Conservation (phyloP, 2,329 filamentous ascomycete species). For the Thielaviopsis euricoi region DNA sequence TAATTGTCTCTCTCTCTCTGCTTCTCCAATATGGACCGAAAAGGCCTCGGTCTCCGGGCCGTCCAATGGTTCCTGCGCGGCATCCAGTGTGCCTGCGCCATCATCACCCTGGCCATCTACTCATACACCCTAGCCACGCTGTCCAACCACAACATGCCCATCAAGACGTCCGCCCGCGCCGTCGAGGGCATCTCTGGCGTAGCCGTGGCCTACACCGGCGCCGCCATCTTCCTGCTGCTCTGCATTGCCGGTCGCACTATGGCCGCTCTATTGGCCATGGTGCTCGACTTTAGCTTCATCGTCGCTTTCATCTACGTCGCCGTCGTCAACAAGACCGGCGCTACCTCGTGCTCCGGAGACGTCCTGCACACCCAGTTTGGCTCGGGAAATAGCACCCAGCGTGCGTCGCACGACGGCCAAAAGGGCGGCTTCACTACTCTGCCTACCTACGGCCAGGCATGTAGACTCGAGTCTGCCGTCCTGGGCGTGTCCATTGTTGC, state of each 20-base stretch:
- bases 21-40: not conserved
- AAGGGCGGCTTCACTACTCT: conserved; percentile 29
- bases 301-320: conserved; percentile 72
- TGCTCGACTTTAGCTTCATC: conserved; percentile 62
- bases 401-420: conserved; percentile 1
- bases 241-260: conserved; percentile 60
- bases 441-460: conserved; percentile 38
- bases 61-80: conserved; percentile 55
- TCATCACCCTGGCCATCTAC: conserved; percentile 61
- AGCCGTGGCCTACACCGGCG: conserved; percentile 56
- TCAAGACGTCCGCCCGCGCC: conserved; percentile 50
- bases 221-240: conserved; percentile 60
- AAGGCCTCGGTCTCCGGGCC: conserved; percentile 36
- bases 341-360: conserved; percentile 40
- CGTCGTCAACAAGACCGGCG: conserved; percentile 53
- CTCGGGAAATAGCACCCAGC: conserved; percentile 24
- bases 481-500: conserved; percentile 66
- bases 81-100: conserved; percentile 56
- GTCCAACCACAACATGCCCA: conserved; percentile 43
- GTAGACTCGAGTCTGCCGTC: conserved; percentile 57
- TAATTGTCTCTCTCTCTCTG: not conserved
- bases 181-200: conserved; percentile 65
- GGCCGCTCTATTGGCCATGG: conserved; percentile 55
- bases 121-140: conserved; percentile 71
- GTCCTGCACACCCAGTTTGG: conserved; percentile 52